A percentile compares a stretch with the other conserved stretches of the same genome.
Evolutionary conservation across 2,329 filamentous ascomycete species (phyloP).

Genomic region (Fusarium sp.): DNA sequence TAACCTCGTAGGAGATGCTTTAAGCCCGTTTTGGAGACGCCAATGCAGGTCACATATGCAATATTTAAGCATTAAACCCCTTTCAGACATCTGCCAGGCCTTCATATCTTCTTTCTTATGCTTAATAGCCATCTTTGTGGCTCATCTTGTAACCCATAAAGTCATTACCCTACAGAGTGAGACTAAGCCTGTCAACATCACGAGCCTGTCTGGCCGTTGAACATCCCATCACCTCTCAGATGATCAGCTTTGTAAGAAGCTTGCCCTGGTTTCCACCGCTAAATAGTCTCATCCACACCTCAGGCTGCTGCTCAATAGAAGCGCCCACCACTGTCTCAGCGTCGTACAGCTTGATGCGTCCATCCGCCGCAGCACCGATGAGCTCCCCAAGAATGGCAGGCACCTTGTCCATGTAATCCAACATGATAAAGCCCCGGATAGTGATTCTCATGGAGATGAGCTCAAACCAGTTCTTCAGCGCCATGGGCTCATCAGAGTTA

Average conservation of each 20-base stretch:
- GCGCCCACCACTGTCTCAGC: constrained; percentile 44
- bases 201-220: not conserved
- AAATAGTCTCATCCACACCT: constrained; percentile 45
- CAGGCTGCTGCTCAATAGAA: constrained; percentile 43
- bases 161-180: not conserved
- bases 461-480: constrained; percentile 46
- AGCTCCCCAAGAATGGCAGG: constrained; percentile 43
- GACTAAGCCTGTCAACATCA: not conserved
- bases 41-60: not conserved
- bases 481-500: constrained; percentile 46
- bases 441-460: constrained; percentile 43
- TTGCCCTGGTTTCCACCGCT: constrained; percentile 46
- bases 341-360: constrained; percentile 41
- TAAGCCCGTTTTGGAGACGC: not conserved
- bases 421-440: constrained; percentile 46
- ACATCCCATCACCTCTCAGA: constrained; percentile 2
- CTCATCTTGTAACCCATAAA: not conserved
- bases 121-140: not conserved
- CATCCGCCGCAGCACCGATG: constrained; percentile 44
- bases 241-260: constrained; percentile 44
- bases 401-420: constrained; percentile 47
- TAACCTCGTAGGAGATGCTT: not conserved
- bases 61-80: not conserved
- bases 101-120: too few relatives aligned
- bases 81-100: not conserved